Evolutionary conservation across 176 grass and related monocot species (phyloP).

Genomic region (Themeda triandra): DNA sequence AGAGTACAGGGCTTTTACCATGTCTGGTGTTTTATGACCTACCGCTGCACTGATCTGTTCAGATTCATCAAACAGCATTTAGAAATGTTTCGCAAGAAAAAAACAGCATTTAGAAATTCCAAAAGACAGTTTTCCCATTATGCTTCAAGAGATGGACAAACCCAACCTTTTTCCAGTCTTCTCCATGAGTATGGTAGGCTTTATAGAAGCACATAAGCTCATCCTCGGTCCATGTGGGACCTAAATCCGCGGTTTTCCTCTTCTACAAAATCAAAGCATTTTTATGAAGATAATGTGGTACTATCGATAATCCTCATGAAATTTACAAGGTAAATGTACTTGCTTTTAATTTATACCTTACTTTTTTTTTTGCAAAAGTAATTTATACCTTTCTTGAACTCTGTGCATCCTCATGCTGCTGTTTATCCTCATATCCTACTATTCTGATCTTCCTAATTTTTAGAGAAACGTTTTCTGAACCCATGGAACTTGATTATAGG

Average conservation of each 20-base stretch:
- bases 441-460: conserved; percentile 29
- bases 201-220: conserved; percentile 48
- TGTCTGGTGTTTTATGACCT: conserved; percentile 36
- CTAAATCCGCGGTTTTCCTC: conserved; percentile 37
- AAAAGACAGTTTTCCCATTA: background rate
- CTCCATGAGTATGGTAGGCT: conserved; percentile 48
- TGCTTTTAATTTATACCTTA: conserved; percentile 39
- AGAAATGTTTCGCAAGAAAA: too few relatives aligned
- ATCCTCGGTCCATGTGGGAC: conserved; percentile 37
- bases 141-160: background rate
- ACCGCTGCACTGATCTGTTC: conserved; percentile 41
- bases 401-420: background rate
- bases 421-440: conserved; percentile 13
- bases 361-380: background rate
- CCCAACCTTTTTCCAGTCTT: conserved; percentile 62
- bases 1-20: conserved; percentile 48
- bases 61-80: background rate
- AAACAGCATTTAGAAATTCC: background rate
- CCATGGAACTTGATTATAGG: conserved; percentile 17
- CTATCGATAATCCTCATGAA: conserved; percentile 17
- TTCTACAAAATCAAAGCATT: conserved; percentile 24
- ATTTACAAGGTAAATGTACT: background rate
- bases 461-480: conserved; percentile 33
- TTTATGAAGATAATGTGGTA: background rate
- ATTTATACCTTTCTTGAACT: conserved; percentile 36